A percentile compares a stretch with the other conserved stretches of the same genome.
phyloP scores from a whole-genome alignment of 176 grass and related monocot genomes.

The Ananas comosus region DNA sequence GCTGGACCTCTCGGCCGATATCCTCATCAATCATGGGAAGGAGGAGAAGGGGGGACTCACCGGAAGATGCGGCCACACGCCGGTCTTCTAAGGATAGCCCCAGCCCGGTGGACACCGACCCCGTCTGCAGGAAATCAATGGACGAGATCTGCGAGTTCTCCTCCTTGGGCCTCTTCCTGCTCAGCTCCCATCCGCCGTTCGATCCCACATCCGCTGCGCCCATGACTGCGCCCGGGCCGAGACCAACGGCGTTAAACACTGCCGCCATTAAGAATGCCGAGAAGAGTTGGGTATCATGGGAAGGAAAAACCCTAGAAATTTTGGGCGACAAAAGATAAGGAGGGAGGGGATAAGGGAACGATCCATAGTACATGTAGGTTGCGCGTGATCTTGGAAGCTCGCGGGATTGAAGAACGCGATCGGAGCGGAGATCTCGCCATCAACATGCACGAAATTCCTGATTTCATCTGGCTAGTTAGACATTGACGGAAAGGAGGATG shows the following conservation, averaged over 20 bases:
- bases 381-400: slow-evolving; percentile 66
- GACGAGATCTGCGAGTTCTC: slow-evolving; percentile 99
- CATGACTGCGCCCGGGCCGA: slow-evolving; percentile 16
- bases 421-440: slow-evolving; percentile 75
- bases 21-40: slow-evolving; percentile 84
- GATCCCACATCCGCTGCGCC: slow-evolving; percentile 30
- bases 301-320: slow-evolving; percentile 16
- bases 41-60: slow-evolving; percentile 68
- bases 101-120: slow-evolving; percentile 85
- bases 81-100: slow-evolving; percentile 84
- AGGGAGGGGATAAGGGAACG: neutral
- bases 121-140: slow-evolving; percentile 96
- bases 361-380: slow-evolving; percentile 49
- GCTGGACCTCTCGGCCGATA: slow-evolving; percentile 78
- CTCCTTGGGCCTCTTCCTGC: slow-evolving; percentile 79
- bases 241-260: slow-evolving; percentile 65
- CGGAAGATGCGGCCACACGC: slow-evolving; percentile 61
- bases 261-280: slow-evolving; percentile 12
- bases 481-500: neutral
- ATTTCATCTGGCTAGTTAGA: slow-evolving; percentile 20
- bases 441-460: slow-evolving; percentile 78
- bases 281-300: neutral
- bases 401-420: slow-evolving; percentile 57
- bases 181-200: slow-evolving; percentile 29
- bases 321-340: neutral